These are phyloP conservation scores for Ophiobolus disseminans DNA, from an alignment of 2,329 filamentous ascomycete species.

Conservation along the genomic window DNA sequence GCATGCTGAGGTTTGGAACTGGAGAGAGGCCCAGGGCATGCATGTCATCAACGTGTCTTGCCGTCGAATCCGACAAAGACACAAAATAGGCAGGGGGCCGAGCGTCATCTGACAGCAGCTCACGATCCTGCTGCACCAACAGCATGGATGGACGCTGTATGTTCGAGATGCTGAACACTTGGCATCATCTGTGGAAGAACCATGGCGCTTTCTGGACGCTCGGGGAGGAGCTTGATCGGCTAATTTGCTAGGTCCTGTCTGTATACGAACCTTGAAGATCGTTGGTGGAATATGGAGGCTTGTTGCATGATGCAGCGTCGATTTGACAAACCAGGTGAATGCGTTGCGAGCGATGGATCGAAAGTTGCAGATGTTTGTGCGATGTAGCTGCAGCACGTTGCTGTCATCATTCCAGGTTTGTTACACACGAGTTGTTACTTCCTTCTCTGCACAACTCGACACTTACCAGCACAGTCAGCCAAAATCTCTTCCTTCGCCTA, in stretches of 20 bases:
- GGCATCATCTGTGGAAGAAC: not conserved
- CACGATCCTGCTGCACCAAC: not conserved
- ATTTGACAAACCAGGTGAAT: conserved; percentile 1
- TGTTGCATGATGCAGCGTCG: not conserved
- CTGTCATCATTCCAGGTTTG: no score
- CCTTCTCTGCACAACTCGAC: not conserved
- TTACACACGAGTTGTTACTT: no score
- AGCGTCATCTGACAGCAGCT: conserved; percentile 6
- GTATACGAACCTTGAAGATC: not conserved
- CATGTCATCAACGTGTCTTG: conserved; percentile 3
- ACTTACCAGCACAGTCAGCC: not conserved
- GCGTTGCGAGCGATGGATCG: no score
- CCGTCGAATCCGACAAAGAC: not conserved
- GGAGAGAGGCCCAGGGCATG: not conserved
- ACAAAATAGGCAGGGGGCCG: not conserved
- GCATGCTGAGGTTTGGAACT: no score
- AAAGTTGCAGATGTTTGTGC: no score
- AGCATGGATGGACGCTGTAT: no score
- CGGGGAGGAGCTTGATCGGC: not conserved
- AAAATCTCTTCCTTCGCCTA: not conserved
- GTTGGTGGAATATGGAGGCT: conserved; percentile 3
- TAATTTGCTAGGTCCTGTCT: not conserved
- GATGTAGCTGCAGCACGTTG: not conserved
- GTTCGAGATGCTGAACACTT: not conserved
- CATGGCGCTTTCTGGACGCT: conserved; percentile 5